A percentile compares a stretch with the other conserved stretches of the same genome.
phyloP scores from a whole-genome alignment of 805 yeast species.

The Wickerhamomyces strasburgensis region DNA sequence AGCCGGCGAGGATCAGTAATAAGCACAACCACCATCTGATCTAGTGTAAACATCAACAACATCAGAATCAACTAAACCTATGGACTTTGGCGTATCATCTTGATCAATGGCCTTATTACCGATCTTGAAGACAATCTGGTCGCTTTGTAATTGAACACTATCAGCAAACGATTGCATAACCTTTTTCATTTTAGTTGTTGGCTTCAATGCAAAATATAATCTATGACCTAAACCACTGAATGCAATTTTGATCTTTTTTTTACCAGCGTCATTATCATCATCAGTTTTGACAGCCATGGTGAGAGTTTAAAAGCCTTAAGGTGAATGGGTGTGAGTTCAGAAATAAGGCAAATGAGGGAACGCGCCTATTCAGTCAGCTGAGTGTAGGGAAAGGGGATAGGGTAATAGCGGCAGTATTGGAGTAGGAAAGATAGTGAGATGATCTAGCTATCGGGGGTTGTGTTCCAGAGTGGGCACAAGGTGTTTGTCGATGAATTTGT shows the following conservation, averaged over 20 bases:
- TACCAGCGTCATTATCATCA: neutral
- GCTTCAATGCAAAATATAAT: constrained; percentile 15
- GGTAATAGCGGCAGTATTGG: too few species aligned
- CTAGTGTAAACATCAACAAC: constrained; percentile 8
- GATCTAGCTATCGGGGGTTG: too few species aligned
- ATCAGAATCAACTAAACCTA: constrained; percentile 12
- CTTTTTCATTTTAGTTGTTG: constrained; percentile 11
- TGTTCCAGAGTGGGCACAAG: too few species aligned
- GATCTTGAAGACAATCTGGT: constrained; percentile 5
- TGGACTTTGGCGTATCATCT: constrained; percentile 6
- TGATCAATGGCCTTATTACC: constrained; percentile 7
- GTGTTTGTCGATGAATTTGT: too few species aligned
- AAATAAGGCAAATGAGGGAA: too few species aligned
- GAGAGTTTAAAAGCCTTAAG: too few species aligned
- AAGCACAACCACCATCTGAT: constrained; percentile 14
- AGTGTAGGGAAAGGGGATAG: too few species aligned
- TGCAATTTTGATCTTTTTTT: constrained; percentile 13
- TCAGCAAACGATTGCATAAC: constrained; percentile 14
- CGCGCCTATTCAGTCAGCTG: too few species aligned
- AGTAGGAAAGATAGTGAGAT: too few species aligned
- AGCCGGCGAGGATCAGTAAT: too few species aligned
- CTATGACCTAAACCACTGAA: constrained; percentile 14
- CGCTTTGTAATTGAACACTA: constrained; percentile 3
- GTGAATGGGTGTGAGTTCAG: too few species aligned
- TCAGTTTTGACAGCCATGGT: neutral